Percentiles rank a stretch among this genome's conserved stretches.
Conservation (phyloP, 768 basidiomycete species). For the Trametopsis cervina region DNA sequence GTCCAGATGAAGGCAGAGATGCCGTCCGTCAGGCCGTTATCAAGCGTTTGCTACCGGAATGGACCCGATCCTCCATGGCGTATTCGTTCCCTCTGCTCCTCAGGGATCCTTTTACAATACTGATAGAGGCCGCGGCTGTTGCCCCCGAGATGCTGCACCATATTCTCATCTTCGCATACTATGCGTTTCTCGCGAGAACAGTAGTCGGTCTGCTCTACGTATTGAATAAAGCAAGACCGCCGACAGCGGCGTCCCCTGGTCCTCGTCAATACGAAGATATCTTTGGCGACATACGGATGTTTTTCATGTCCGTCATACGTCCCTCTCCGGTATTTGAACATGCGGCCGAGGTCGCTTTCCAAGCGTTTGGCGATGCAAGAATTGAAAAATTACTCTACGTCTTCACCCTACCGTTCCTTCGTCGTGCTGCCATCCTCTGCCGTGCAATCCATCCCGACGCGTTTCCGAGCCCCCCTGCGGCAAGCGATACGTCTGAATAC, state of each 20-base stretch:
- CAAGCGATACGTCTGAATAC: constrained; percentile 61
- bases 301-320: constrained; percentile 86
- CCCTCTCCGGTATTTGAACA: constrained; percentile 87
- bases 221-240: constrained; percentile 63
- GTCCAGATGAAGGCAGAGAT: constrained; percentile 70
- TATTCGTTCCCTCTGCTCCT: constrained; percentile 82
- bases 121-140: constrained; percentile 87
- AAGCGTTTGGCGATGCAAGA: constrained; percentile 73
- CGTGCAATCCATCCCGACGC: constrained; percentile 63
- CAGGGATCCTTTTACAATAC: constrained; percentile 83
- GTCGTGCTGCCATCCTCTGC: constrained; percentile 79
- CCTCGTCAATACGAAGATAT: constrained; percentile 59
- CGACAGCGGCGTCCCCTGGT: constrained; percentile 30
- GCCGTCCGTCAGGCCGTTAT: constrained; percentile 80
- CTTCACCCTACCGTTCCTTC: constrained; percentile 88
- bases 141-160: constrained; percentile 86
- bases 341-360: constrained; percentile 72
- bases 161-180: constrained; percentile 84
- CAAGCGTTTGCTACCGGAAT: constrained; percentile 85
- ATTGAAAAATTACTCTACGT: constrained; percentile 83
- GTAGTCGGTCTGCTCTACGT: constrained; percentile 83
- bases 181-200: constrained; percentile 80
- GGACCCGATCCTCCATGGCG: constrained; percentile 81
- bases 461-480: constrained; percentile 45
- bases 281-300: constrained; percentile 83